Conservation (phyloP, 805 yeast genomes). For the Ogataea paraovalis region DNA sequence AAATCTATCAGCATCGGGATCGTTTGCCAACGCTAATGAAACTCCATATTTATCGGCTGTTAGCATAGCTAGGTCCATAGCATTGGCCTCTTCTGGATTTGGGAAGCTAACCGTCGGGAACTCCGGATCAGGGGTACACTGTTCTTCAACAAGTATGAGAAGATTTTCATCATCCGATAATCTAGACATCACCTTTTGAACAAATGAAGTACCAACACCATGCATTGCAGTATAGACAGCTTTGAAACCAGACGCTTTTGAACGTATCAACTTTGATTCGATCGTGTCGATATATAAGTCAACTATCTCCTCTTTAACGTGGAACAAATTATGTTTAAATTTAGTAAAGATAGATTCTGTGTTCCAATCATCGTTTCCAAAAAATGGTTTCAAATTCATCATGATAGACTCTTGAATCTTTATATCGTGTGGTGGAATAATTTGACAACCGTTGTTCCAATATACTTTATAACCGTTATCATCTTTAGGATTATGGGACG, state of each 20-base stretch:
- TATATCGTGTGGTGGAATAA: slow-evolving; percentile 84
- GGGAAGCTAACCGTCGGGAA: slow-evolving; percentile 88
- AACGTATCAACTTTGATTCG: slow-evolving; percentile 29
- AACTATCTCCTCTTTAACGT: slow-evolving; percentile 41
- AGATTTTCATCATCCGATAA: slow-evolving; percentile 32
- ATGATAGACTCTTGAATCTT: slow-evolving; percentile 65
- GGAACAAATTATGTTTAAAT: slow-evolving; percentile 27
- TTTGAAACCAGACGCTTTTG: slow-evolving; percentile 32
- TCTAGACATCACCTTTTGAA: slow-evolving; percentile 37
- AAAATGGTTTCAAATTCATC: slow-evolving; percentile 58
- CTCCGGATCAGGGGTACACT: slow-evolving; percentile 73
- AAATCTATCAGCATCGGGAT: slow-evolving; percentile 96
- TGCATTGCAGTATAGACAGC: slow-evolving; percentile 93
- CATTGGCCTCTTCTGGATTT: slow-evolving; percentile 95
- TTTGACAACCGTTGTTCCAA: slow-evolving; percentile 92
- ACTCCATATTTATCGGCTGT: slow-evolving; percentile 49
- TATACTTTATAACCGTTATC: slow-evolving; percentile 96
- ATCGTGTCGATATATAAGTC: slow-evolving; percentile 38
- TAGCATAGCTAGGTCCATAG: slow-evolving; percentile 65
- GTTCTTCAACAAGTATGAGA: slow-evolving; percentile 52
- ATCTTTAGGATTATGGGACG: slow-evolving; percentile 79
- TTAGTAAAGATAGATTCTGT: slow-evolving; percentile 28
- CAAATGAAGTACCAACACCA: slow-evolving; percentile 80
- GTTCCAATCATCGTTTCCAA: slow-evolving; percentile 34
- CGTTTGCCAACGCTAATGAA: slow-evolving; percentile 75